Evolutionary conservation across 306 rosid genomes (phyloP), one percentile per base, ranked within the genome.

Genomic region (Cucumis melo): DNA sequence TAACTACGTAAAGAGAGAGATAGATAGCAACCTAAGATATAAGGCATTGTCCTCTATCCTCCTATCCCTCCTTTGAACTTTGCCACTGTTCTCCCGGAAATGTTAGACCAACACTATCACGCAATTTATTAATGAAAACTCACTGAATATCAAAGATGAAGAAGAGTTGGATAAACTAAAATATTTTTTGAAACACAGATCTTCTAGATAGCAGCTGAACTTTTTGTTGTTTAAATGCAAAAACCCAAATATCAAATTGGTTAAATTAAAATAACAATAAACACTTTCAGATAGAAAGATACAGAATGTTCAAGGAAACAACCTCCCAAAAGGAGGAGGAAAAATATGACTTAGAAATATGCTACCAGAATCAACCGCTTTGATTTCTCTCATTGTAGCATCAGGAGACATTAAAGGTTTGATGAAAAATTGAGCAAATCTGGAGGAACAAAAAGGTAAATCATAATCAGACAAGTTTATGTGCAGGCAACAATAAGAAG

Each of bases 311-410:
- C 54, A 48, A 48, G 54, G 54, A 48, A 48, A 48, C 19, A 12
- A 48, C 54, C 54, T 48, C 16, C 54, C 54, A 58, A 21, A 58
- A 10, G 1, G 4, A 10, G 23, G 4, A 0, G 4, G 36, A 24
- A 24, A 24, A 77, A 67, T n/a, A 75, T 36, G 42, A 65, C 68
- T 27, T 39, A 74, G 65, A 23, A 80, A 76, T 27, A n/a, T 55
- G 87, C 76, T 74, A 91, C 99, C 99, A 85, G 99, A 92, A 89
- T 94, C 96, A 83, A 94, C 97, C 73, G 99, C 97, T 88, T 92
- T 94, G 64, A 94, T 94, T 80, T 94, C 97, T 88, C 99, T 90
- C 72, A 14, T 90, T 78, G 99, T 94, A 79, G 99, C 99, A 83
- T 94, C 97, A 83, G 99, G 88, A 23, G 91, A 89, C 95, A 94